Evolutionary conservation across 208 protist species (phyloP).

Genomic region (Trichomonas vaginalis): DNA sequence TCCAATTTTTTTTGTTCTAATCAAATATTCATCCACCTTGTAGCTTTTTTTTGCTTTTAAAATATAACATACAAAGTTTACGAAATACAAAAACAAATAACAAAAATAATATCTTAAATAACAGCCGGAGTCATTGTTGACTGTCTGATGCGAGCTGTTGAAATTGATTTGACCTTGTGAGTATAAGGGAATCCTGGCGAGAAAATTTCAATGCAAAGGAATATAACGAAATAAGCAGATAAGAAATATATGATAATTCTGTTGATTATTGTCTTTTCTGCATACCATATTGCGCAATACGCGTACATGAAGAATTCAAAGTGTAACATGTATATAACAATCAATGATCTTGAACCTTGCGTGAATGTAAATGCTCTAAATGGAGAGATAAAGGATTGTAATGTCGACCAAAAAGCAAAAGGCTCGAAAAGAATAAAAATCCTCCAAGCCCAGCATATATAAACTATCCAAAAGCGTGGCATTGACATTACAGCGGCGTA

Average conservation of each 20-base stretch:
- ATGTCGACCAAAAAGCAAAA: neutral
- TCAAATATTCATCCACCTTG: no score
- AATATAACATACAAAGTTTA: no score
- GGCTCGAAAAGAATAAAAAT: neutral
- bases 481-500: neutral
- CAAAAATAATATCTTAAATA: no score
- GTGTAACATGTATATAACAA: neutral
- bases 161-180: neutral
- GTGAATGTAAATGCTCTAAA: neutral
- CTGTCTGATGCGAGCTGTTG: neutral
- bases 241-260: neutral
- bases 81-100: no score
- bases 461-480: neutral
- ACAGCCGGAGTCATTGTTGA: neutral
- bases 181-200: neutral
- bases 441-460: neutral
- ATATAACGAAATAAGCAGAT: neutral
- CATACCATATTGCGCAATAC: neutral
- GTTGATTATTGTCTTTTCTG: neutral
- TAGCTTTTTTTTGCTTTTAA: no score
- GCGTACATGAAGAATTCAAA: neutral
- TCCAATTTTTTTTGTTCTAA: no score
- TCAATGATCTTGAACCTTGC: neutral
- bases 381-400: neutral
- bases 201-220: neutral